Base-by-base conservation (phyloP, 2,329 filamentous ascomycete species). In the Scytalidium sp. region DNA sequence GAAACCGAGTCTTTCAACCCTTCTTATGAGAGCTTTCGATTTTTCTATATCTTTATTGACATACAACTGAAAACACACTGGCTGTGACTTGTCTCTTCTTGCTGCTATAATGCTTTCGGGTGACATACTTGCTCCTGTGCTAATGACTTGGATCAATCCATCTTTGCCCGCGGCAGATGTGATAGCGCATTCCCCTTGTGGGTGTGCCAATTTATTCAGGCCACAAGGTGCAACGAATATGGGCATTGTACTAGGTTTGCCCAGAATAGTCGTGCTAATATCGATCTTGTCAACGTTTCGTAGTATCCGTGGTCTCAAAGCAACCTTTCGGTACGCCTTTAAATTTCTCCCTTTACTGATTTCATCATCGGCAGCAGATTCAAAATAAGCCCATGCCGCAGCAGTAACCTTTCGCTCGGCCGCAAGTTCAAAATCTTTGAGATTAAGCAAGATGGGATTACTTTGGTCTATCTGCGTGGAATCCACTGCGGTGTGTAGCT, bases 351-450 rank as follows among this genome's bases (percentile, higher is more conserved):
- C 69, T 23, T 81, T 76, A 41, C 83, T 79, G 57, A 75, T 75
- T 21, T 90, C 75, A 68, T 97, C 83, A 3, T 80, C 84, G 17
- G 83, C 78, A 3, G 82, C 83, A 9, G 80, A 84, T 19, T 79
- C 83, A 60, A 81, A 78, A 58, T 85, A 87, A 1, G 83, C 83
- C 79, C 80, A 85, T 9, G 82, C 77, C 59, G 85, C 85, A 25
- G 75, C 73, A 17, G 72, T 71, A 42, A 83, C 71, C 7, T 73
- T 76, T 20, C 70, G 69, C 20, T 74, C 72, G 3, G 83, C 82
- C 0, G 76, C 79, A 13, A 67, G 49, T 51, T 80, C 75, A 59
- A 85, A 85, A 66, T 85, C 82, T 49, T 81, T 69, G 15, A 74
- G 32, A 36, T 36, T 36, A n/a, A 36, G 32, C 32, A 36, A 36